Conservation (phyloP, 495 filamentous ascomycete genomes). For the Penicillium parvum region DNA sequence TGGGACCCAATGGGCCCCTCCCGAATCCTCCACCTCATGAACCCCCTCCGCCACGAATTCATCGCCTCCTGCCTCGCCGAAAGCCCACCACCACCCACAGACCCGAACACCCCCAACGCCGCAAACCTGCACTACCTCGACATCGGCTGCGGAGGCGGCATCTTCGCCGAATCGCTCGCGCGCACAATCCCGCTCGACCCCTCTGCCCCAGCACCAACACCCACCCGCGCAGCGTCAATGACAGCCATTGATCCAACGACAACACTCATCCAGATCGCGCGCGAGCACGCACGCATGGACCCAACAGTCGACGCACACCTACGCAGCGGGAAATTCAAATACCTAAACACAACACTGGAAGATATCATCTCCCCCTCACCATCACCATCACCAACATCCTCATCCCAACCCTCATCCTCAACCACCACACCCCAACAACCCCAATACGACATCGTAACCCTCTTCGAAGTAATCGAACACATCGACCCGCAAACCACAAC, state of each 20-base stretch:
- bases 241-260: slow-evolving; percentile 80
- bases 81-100: slow-evolving; percentile 16
- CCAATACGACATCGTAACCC: slow-evolving; percentile 68
- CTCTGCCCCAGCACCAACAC: slow-evolving; percentile 42
- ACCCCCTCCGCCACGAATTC: slow-evolving; percentile 92
- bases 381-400: not conserved
- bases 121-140: slow-evolving; percentile 70
- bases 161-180: slow-evolving; percentile 90
- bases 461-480: slow-evolving; percentile 96
- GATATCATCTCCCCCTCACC: slow-evolving; percentile 44
- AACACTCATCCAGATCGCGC: slow-evolving; percentile 74
- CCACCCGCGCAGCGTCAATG: slow-evolving; percentile 61
- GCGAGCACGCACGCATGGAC: slow-evolving; percentile 67
- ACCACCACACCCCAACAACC: slow-evolving; percentile 1
- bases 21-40: slow-evolving; percentile 93
- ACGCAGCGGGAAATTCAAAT: slow-evolving; percentile 54
- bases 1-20: slow-evolving; percentile 96
- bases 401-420: slow-evolving; percentile 1
- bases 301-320: slow-evolving; percentile 48
- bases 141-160: slow-evolving; percentile 93
- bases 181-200: slow-evolving; percentile 51
- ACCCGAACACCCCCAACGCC: slow-evolving; percentile 8
- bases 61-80: slow-evolving; percentile 64
- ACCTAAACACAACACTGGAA: slow-evolving; percentile 70
- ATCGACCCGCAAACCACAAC: slow-evolving; percentile 51